phyloP scores from a whole-genome alignment of 2,329 filamentous ascomycete species.

The Trichoderma brevicompactum region DNA sequence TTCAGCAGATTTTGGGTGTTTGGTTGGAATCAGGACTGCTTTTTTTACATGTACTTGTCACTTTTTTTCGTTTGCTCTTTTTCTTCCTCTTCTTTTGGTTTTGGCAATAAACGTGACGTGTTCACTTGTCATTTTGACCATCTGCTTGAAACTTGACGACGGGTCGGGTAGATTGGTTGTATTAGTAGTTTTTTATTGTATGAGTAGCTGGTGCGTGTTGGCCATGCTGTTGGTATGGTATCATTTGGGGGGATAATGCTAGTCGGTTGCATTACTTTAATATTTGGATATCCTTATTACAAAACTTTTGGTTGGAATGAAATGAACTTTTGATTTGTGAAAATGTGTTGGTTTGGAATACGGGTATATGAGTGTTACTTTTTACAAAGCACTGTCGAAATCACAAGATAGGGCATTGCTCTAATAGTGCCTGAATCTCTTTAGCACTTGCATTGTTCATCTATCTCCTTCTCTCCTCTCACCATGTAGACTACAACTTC shows the following conservation, averaged over 20 bases:
- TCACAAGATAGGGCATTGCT: too few species aligned
- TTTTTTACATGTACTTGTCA: constrained; percentile 7
- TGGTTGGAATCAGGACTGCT: neutral
- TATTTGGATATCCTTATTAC: too few species aligned
- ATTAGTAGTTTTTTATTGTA: constrained; percentile 14
- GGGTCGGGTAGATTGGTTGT: constrained; percentile 11
- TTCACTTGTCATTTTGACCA: constrained; percentile 6
- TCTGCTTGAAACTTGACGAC: constrained; percentile 4
- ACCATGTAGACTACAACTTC: too few species aligned
- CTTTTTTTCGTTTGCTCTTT: neutral
- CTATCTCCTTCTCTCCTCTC: too few species aligned
- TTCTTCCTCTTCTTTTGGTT: neutral
- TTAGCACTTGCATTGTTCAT: too few species aligned
- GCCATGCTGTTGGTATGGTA: neutral
- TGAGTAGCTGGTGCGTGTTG: neutral
- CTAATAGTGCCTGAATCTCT: too few species aligned
- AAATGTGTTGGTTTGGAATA: too few species aligned
- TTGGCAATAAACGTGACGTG: constrained; percentile 25
- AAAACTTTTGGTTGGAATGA: too few species aligned
- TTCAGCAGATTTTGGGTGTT: constrained; percentile 10
- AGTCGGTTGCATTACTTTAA: neutral
- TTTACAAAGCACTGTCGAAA: too few species aligned
- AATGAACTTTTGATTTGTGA: too few species aligned
- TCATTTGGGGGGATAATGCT: neutral
- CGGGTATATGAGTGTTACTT: too few species aligned